Evolutionary conservation across 306 rosid genomes (phyloP).

Genomic region (Ceratonia siliqua): DNA sequence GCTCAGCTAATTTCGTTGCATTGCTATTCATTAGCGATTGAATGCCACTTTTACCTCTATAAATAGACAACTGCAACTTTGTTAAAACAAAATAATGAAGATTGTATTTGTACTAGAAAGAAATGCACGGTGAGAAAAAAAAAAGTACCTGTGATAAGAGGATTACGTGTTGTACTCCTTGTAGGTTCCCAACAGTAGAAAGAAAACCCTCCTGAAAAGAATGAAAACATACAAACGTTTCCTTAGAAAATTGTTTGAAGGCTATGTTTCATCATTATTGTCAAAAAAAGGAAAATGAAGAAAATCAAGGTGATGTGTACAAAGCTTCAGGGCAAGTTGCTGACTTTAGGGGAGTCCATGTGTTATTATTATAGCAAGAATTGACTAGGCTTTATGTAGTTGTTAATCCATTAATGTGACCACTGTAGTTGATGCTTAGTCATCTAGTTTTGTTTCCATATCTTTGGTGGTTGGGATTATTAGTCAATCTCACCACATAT

Average conservation of each 20-base stretch:
- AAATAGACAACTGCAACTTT: constrained; percentile 87
- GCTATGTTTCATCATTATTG: constrained; percentile 1
- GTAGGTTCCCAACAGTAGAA: constrained; percentile 62
- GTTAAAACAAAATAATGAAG: constrained; percentile 53
- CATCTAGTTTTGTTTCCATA: too few species aligned
- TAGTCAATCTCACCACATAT: too few species aligned
- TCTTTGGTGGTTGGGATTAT: too few species aligned
- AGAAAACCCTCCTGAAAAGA: constrained; percentile 80
- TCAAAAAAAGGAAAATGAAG: neutral
- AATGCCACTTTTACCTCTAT: constrained; percentile 72
- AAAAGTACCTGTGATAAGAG: constrained; percentile 79
- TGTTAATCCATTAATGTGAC: too few species aligned
- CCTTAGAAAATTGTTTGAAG: neutral
- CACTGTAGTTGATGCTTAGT: too few species aligned
- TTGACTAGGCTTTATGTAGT: too few species aligned
- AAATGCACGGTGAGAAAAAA: neutral
- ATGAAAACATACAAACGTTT: constrained; percentile 23
- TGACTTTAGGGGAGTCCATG: too few species aligned
- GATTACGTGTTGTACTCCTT: constrained; percentile 77
- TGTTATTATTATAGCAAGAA: too few species aligned
- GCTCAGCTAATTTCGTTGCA: constrained; percentile 72
- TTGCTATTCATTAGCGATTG: constrained; percentile 75
- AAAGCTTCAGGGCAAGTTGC: too few species aligned
- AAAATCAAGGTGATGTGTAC: too few species aligned
- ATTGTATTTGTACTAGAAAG: constrained; percentile 17